Evolutionary conservation across 2,329 filamentous ascomycete genomes (phyloP).

Genomic region (Fusarium tuaranense): DNA sequence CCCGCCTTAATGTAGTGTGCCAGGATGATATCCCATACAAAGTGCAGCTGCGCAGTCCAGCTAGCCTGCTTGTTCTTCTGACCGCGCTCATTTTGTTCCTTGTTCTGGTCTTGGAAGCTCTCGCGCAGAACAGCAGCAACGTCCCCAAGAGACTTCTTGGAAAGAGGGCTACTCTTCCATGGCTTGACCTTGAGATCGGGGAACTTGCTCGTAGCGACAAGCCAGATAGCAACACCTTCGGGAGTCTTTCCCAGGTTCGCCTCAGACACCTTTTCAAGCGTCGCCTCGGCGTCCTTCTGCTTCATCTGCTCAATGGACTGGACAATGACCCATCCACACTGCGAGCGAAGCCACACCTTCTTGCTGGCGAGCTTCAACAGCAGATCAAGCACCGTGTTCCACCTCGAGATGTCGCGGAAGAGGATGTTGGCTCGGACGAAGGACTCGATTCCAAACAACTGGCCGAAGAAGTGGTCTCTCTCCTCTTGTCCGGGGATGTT

Average conservation of each 20-base stretch:
- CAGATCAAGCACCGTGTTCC: constrained; percentile 76
- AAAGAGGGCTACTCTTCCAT: constrained; percentile 80
- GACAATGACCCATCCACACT: constrained; percentile 86
- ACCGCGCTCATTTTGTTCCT: constrained; percentile 56
- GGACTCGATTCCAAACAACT: constrained; percentile 87
- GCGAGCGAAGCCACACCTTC: constrained; percentile 89
- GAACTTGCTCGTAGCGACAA: constrained; percentile 74
- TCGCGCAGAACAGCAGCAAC: constrained; percentile 86
- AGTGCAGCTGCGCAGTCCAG: constrained; percentile 85
- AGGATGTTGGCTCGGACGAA: constrained; percentile 84
- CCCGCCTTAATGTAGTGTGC: constrained; percentile 58
- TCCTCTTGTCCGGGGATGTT: constrained; percentile 78
- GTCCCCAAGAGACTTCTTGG: constrained; percentile 73
- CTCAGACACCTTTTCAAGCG: constrained; percentile 71
- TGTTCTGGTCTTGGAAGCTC: constrained; percentile 66
- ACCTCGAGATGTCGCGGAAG: constrained; percentile 69
- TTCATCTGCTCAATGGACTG: constrained; percentile 75
- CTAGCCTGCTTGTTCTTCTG: constrained; percentile 72
- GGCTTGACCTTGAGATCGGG: constrained; percentile 73
- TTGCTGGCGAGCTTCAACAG: constrained; percentile 80
- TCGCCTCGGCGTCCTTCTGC: constrained; percentile 68
- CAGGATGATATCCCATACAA: constrained; percentile 89
- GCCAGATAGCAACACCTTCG: constrained; percentile 91
- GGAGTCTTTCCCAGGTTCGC: constrained; percentile 81
- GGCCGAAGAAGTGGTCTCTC: constrained; percentile 85